Evolutionary conservation across 352 stramenopile genomes (phyloP), one percentile per base, ranked within the genome.

Genomic region (Thalassiosira mediterranea): DNA sequence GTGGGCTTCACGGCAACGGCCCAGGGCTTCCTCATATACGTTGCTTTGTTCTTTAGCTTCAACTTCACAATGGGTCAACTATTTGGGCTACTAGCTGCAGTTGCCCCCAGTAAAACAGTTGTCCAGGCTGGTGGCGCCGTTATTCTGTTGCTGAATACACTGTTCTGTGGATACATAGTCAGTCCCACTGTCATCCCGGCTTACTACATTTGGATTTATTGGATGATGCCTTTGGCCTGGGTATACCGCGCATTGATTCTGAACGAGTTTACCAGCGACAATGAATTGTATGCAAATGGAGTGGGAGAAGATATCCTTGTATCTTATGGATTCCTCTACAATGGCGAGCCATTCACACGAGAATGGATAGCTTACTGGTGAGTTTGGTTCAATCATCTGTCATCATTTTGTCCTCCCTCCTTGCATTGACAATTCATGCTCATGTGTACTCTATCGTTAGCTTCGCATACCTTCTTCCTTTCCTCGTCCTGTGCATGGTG

Each of bases 21-120:
- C 63, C 59, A n/a, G 19, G 84, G 82, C 32, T 91, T 76, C 62
- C 84, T 91, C 51, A 75, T 89, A 4, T 91, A 86, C 69, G 40
- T 88, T 21, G 37, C 89, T 0, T 49, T 91, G 3, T 53, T 77
- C 4, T 63, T 87, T 21, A 13, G 76, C 21, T 71, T 47, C 19
- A 81, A 78, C 11, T 78, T 81, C 32, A 70, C 68, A 32, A 52
- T 42, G 21, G 74, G 73, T 17, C 56, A 89, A 1, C 64, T 89
- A 47, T 89, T 89, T 49, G 76, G 60, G 23, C 72, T 91, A 17
- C 87, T 87, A 52, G 78, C 65, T 34, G 79, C 81, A 8, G 82
- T 58, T n/a, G 75, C 88, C 17, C 83, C 77, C 52, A 74, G 83
- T 69, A 58, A 63, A 11, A 51, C 70, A 19, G 60, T 29, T 7